These are phyloP conservation scores for California macrophylla DNA, from an alignment of 441 rosid genomes.

Conservation along the genomic window DNA sequence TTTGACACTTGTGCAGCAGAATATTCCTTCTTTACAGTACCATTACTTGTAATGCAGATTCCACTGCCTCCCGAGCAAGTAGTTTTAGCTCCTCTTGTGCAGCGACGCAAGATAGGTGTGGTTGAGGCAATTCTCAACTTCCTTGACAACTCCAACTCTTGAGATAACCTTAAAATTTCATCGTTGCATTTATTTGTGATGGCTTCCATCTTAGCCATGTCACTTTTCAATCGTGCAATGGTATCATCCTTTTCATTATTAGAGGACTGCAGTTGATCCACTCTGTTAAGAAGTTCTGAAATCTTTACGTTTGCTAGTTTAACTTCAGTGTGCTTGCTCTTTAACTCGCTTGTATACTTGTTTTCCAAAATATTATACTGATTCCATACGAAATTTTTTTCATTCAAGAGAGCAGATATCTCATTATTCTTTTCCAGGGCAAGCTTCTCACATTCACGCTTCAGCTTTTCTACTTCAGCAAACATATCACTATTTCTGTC, in stretches of 20 bases:
- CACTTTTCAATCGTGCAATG: conserved; percentile 34
- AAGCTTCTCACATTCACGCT: conserved; percentile 39
- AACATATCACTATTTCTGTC: conserved; percentile 9
- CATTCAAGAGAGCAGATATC: conserved; percentile 41
- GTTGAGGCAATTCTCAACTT: conserved; percentile 28
- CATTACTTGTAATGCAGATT: conserved; percentile 5
- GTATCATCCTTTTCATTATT: conserved; percentile 49
- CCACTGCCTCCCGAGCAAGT: conserved; percentile 13
- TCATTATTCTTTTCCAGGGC: conserved; percentile 43
- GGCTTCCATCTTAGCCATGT: conserved; percentile 43
- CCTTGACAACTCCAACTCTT: conserved; percentile 36
- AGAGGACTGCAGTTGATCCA: conserved; percentile 48
- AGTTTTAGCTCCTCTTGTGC: conserved; percentile 24
- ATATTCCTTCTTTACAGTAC: conserved; percentile 36
- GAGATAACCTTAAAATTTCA: conserved; percentile 38
- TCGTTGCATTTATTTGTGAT: conserved; percentile 28
- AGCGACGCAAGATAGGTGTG: conserved; percentile 37
- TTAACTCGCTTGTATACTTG: conserved; percentile 38
- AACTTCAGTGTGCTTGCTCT: conserved; percentile 46
- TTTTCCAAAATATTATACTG: conserved; percentile 50
- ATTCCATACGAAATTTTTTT: conserved; percentile 64
- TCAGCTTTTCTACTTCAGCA: conserved; percentile 40
- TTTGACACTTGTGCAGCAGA: conserved; percentile 16
- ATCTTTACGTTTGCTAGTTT: conserved; percentile 38
- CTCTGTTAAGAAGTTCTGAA: conserved; percentile 32